Evolutionary conservation across 768 basidiomycete species (phyloP), one percentile per base, ranked within the genome.

Genomic region (Cytidiella melzeri): DNA sequence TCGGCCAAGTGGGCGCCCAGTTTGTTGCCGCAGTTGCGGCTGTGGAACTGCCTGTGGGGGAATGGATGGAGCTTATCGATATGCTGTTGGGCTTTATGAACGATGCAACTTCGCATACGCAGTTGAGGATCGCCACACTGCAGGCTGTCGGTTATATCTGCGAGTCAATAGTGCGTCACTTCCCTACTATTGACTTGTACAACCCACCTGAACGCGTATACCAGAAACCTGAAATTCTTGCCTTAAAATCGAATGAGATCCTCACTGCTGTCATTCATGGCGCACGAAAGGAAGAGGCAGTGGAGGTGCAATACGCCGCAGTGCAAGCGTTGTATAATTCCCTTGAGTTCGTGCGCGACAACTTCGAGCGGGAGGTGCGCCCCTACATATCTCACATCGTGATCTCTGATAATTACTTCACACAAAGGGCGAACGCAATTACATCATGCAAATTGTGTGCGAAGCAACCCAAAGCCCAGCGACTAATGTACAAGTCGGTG

Each of bases 391-490:
- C 43, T 2, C 19, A 20, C 36, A 30, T 21, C 36, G 9, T 34
- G 21, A 27, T 37, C 40, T 41, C 45, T 25, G 28, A 45, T 21
- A 23, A 37, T 37, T 43, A 37, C 20, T 39, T 38, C 7, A 30
- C 30, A 26, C 51, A 11, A 61, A 98, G 92, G 96, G 96, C 57
- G 96, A 99, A 68, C 83, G 96, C 42, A 99, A 98, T 70, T 98
- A 96, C 72, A 98, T 99, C 68, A 99, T 99, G 96, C 96, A 99
- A 72, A 93, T 98, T 38, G 90, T 98, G 15, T 99, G 96, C 64
- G 96, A 98, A 63, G 95, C 95, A 0, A 98, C 96, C 0, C 96
- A 98, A 66, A 93, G 84, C 58, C 52, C 77, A 1, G 68, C 82
- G 1, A 80, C 87, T 2, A 67, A 76, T 28, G 93, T 98, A 28